phyloP scores from a whole-genome alignment of 768 basidiomycete genomes.

The Crepidotus variabilis region DNA sequence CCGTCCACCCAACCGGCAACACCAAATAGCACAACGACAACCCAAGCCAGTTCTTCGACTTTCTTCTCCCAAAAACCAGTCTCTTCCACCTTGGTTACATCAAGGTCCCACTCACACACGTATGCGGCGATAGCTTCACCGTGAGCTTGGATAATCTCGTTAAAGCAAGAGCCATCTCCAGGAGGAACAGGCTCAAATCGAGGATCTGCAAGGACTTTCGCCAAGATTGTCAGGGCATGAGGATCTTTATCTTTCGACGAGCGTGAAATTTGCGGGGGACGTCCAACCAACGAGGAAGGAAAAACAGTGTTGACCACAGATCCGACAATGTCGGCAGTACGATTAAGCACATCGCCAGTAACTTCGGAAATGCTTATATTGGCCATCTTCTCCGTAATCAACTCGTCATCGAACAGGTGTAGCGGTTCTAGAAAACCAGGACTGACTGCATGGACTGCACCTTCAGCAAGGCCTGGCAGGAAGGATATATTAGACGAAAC shows the following conservation, averaged over 20 bases:
- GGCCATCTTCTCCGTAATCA: background rate
- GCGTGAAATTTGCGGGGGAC: background rate
- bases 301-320: background rate
- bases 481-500: too few species aligned
- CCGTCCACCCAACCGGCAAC: constrained; percentile 46
- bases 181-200: constrained; percentile 24
- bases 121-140: constrained; percentile 38
- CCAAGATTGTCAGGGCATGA: constrained; percentile 28
- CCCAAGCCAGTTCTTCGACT: constrained; percentile 62
- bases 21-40: constrained; percentile 48
- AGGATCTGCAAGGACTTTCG: constrained; percentile 50
- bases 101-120: constrained; percentile 39
- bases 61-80: constrained; percentile 29
- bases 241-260: background rate
- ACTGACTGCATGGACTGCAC: constrained; percentile 40
- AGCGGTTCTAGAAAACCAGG: constrained; percentile 19
- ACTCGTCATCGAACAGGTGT: constrained; percentile 18
- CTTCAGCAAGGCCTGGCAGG: constrained; percentile 49
- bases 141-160: constrained; percentile 29
- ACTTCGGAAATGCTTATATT: background rate
- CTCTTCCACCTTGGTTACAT: constrained; percentile 29
- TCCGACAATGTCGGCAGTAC: background rate
- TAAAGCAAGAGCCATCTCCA: constrained; percentile 17
- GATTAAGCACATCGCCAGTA: too few species aligned
- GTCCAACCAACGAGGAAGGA: background rate